Evolutionary conservation across 805 yeast genomes (phyloP).

Genomic region (Yamadazyma philogaea): DNA sequence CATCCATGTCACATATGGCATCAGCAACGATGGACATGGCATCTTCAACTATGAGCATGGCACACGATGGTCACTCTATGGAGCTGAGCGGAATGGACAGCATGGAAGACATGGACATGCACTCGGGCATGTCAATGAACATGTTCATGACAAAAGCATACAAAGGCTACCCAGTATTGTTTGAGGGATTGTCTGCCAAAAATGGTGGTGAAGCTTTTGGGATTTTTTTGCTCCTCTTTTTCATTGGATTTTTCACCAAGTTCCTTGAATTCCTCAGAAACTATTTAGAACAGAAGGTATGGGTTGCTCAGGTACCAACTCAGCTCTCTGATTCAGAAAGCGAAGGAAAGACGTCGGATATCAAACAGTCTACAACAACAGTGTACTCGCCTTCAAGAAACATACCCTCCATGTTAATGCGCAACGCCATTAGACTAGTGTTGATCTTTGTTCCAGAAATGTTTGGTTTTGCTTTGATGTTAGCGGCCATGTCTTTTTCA

Average conservation of each 20-base stretch:
- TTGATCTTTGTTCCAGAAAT: slow-evolving; percentile 61
- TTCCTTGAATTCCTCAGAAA: slow-evolving; percentile 57
- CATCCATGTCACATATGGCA: not conserved
- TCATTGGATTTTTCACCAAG: slow-evolving; percentile 55
- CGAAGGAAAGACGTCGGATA: not conserved
- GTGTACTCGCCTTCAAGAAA: not conserved
- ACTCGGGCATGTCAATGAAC: slow-evolving; percentile 44
- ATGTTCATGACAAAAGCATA: slow-evolving; percentile 52
- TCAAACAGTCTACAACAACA: not conserved
- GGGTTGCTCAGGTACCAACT: slow-evolving; percentile 33
- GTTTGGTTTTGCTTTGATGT: slow-evolving; percentile 70
- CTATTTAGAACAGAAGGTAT: slow-evolving; percentile 67
- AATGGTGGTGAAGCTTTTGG: slow-evolving; percentile 68
- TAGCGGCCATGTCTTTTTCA: slow-evolving; percentile 72
- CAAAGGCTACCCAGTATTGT: slow-evolving; percentile 59
- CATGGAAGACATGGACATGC: slow-evolving; percentile 14
- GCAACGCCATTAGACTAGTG: slow-evolving; percentile 55
- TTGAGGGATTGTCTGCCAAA: slow-evolving; percentile 50
- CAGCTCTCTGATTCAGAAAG: slow-evolving; percentile 22
- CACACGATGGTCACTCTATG: slow-evolving; percentile 12
- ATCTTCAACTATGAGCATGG: slow-evolving; percentile 11
- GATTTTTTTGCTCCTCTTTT: slow-evolving; percentile 60
- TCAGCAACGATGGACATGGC: slow-evolving; percentile 6
- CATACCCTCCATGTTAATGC: slow-evolving; percentile 14
- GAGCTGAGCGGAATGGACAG: slow-evolving; percentile 11